Conservation (phyloP, 306 rosid genomes). For the Acacia acuminata region DNA sequence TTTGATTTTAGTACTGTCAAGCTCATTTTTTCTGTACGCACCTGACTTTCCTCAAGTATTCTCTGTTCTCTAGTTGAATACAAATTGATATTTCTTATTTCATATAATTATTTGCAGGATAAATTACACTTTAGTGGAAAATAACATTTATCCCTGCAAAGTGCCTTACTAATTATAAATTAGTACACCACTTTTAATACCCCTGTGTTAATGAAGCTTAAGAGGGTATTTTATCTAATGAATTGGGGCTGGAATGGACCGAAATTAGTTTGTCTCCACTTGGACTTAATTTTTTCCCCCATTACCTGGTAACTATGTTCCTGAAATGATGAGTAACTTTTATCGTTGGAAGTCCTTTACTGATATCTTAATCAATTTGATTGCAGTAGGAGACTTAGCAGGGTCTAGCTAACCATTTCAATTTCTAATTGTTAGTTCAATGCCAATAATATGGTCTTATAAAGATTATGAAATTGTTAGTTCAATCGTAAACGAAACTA, state of each 20-base stretch:
- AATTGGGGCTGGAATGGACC: background rate
- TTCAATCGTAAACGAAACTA: too few relatives aligned
- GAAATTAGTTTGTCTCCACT: background rate
- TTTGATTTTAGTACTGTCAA: background rate
- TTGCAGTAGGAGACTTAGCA: background rate
- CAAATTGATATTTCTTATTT: background rate
- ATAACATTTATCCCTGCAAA: too few relatives aligned
- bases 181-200: background rate
- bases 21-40: background rate
- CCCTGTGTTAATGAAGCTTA: background rate
- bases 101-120: background rate
- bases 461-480: background rate
- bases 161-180: background rate
- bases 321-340: too few relatives aligned
- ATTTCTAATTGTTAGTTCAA: background rate
- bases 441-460: background rate
- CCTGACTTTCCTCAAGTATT: too few relatives aligned
- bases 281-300: background rate
- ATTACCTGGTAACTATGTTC: background rate
- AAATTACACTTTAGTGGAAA: too few relatives aligned
- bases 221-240: background rate
- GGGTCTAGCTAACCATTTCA: background rate
- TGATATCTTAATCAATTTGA: background rate
- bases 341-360: background rate
- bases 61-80: background rate